Percentiles rank a stretch among this genome's conserved stretches.
Conservation (phyloP, 2,329 filamentous ascomycete species). For the Colletotrichum tanaceti region DNA sequence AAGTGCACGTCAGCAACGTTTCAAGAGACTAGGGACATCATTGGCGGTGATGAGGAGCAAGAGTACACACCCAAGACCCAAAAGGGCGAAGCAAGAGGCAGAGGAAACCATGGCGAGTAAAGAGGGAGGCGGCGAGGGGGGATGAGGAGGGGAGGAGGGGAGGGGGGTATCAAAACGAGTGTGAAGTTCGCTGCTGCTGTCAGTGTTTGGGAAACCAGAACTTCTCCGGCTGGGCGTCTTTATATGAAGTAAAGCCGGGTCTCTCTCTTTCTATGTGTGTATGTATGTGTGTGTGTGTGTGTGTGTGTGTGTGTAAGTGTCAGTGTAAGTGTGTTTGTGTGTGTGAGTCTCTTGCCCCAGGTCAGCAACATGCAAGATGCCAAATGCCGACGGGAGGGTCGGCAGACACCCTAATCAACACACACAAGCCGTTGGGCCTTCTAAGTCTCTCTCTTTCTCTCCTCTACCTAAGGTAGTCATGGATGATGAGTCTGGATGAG, state of each 20-base stretch:
- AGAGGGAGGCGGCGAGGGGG: too few relatives aligned
- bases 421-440: not conserved
- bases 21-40: rapidly evolving
- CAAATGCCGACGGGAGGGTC: constrained; percentile 13
- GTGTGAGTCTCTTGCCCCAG: not conserved
- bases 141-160: not conserved
- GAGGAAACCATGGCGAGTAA: constrained; percentile 43
- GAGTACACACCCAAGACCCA: constrained; percentile 45
- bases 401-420: constrained; percentile 4
- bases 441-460: not conserved
- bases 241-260: constrained; percentile 31
- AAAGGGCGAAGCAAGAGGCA: constrained; percentile 44
- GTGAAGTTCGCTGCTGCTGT: constrained; percentile 27
- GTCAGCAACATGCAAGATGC: not conserved
- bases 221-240: constrained; percentile 21
- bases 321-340: too few relatives aligned
- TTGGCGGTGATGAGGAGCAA: too few relatives aligned
- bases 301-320: too few relatives aligned
- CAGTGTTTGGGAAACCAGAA: constrained; percentile 5
- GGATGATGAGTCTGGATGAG: constrained; percentile 9
- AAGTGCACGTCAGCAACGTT: not conserved
- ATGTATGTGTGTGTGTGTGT: too few relatives aligned
- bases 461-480: constrained; percentile 28
- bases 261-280: constrained; percentile 43
- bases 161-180: constrained; percentile 45